A percentile compares a stretch with the other conserved stretches of the same genome.
Conservation (phyloP, 2,329 filamentous ascomycete genomes). For the Fusarium bulbicola region DNA sequence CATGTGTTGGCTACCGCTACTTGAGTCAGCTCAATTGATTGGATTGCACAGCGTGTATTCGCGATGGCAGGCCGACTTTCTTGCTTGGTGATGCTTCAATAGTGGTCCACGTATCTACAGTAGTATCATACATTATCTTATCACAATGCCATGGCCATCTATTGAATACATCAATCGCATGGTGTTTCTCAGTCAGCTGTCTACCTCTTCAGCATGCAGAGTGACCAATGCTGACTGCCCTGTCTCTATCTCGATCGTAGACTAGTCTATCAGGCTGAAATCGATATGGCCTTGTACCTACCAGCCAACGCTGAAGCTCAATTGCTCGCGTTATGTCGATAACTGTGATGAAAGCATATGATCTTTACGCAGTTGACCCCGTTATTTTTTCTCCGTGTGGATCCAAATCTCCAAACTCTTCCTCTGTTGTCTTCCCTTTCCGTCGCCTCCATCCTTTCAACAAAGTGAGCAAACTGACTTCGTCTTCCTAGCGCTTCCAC, state of each 20-base stretch:
- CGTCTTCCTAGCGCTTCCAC: slow-evolving; percentile 40
- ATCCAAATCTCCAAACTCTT: slow-evolving; percentile 24
- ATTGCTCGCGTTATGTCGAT: not conserved
- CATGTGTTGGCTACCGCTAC: slow-evolving; percentile 26
- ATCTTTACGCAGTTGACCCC: slow-evolving; percentile 7
- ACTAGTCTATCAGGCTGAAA: slow-evolving; percentile 5
- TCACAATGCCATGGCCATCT: not conserved
- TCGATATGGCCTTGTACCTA: not conserved
- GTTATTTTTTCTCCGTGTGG: slow-evolving; percentile 18
- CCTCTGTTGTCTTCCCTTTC: slow-evolving; percentile 12
- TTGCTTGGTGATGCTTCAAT: slow-evolving; percentile 8
- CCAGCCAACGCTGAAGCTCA: not conserved
- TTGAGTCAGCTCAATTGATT: slow-evolving; percentile 14
- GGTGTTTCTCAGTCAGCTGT: not conserved
- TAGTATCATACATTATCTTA: not conserved
- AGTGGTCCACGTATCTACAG: slow-evolving; percentile 14
- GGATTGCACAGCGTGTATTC: slow-evolving; percentile 5
- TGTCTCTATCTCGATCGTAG: not conserved
- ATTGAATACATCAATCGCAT: not conserved
- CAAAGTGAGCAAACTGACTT: slow-evolving; percentile 3
- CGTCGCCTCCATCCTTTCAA: slow-evolving; percentile 22
- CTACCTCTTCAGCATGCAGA: not conserved
- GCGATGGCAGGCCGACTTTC: slow-evolving; percentile 7
- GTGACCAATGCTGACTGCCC: not conserved
- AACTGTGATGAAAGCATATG: not conserved